These are phyloP conservation scores for Pinus albicaulis DNA, from an alignment of 75 land plant species.

Conservation along the genomic window DNA sequence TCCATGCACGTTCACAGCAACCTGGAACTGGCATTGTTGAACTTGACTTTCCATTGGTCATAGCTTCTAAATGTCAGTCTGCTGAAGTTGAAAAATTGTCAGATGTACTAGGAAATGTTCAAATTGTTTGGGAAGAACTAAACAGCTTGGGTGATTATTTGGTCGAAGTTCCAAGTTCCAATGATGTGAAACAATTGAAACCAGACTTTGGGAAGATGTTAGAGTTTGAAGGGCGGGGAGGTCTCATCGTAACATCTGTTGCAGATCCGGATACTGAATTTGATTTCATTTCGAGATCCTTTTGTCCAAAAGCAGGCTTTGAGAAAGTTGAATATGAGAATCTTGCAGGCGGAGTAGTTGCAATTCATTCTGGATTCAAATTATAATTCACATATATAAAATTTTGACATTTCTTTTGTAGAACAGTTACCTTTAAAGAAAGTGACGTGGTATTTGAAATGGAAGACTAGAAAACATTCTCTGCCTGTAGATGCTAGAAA, in stretches of 20 bases:
- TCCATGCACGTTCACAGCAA: no score
- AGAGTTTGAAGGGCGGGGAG: conserved; percentile 35
- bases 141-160: conserved; percentile 40
- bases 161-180: conserved; percentile 30
- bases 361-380: no score
- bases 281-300: conserved; percentile 47
- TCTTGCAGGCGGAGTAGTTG: no score
- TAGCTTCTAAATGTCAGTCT: conserved; percentile 15
- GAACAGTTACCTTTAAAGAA: no score
- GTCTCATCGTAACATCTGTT: conserved; percentile 35
- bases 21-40: conserved; percentile 31
- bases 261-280: conserved; percentile 19
- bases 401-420: no score
- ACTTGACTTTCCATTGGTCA: conserved; percentile 34
- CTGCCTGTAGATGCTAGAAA: no score
- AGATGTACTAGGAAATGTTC: conserved; percentile 23
- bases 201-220: conserved; percentile 33
- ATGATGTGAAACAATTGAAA: conserved; percentile 29
- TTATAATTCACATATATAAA: no score
- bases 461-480: no score
- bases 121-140: conserved; percentile 33
- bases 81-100: conserved; percentile 16
- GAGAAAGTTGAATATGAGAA: no score
- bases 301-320: conserved; percentile 38
- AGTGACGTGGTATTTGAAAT: no score